Conservation (phyloP, 192 early-diverging fungal species). For the Backusella macrospora region DNA sequence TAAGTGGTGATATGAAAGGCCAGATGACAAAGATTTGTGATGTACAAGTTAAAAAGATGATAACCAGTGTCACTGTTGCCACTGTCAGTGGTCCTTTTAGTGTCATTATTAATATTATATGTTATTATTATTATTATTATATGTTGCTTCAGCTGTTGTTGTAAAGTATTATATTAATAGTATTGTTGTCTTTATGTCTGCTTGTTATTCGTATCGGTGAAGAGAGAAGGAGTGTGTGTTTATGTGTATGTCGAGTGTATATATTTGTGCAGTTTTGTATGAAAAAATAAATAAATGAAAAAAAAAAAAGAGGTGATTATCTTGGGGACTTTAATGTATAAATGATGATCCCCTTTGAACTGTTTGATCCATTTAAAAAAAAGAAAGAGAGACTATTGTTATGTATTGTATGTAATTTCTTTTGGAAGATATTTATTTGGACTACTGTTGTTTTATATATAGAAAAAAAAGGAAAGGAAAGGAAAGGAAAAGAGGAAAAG, state of each 20-base stretch:
- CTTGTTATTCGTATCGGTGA: background rate
- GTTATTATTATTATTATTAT: background rate
- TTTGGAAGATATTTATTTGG: background rate
- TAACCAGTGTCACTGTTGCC: conserved; percentile 13
- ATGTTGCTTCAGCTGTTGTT: background rate
- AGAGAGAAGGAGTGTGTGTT: background rate
- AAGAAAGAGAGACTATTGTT: background rate
- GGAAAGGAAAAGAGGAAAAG: background rate
- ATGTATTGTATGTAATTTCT: background rate
- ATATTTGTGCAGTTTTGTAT: background rate
- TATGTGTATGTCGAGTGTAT: background rate
- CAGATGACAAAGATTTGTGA: conserved; percentile 40
- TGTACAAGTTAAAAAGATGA: conserved; percentile 28
- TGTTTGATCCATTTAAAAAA: background rate
- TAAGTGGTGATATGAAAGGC: conserved; percentile 26
- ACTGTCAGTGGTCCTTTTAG: conserved; percentile 27
- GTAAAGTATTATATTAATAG: conserved; percentile 19
- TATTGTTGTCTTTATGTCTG: background rate
- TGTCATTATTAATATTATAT: conserved; percentile 9
- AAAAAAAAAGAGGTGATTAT: background rate
- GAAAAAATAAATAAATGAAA: no score
- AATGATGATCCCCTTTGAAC: background rate
- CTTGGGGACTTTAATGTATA: background rate
- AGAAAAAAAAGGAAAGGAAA: conserved; percentile 9
- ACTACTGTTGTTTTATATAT: background rate